These are phyloP conservation scores for Aspergillus sp. DNA, from an alignment of 2,329 filamentous ascomycete species.

Conservation along the genomic window DNA sequence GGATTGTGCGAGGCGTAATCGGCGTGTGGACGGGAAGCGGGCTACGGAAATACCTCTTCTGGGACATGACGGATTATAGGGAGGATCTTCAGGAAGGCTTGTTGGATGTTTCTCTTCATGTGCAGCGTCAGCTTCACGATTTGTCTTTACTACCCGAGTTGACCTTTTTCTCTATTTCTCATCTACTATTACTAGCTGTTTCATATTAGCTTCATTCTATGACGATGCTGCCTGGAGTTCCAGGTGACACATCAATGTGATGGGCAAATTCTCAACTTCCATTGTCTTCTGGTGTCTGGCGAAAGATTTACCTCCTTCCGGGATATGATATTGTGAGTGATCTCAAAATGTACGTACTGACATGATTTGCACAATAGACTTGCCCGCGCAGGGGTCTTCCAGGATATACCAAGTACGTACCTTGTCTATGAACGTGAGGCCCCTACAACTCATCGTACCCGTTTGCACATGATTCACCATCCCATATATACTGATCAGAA, in stretches of 20 bases:
- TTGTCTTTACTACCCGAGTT: conserved; percentile 18
- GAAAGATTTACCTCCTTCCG: too few species aligned
- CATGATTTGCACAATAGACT: too few species aligned
- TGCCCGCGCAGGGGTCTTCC: too few species aligned
- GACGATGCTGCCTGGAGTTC: not conserved
- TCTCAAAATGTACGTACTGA: too few species aligned
- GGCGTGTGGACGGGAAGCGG: conserved; percentile 19
- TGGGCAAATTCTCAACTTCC: not conserved
- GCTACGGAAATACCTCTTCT: conserved; percentile 20
- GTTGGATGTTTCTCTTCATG: conserved; percentile 6
- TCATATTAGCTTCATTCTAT: conserved; percentile 6
- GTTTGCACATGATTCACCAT: too few species aligned
- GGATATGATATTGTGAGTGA: too few species aligned
- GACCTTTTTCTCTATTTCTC: conserved; percentile 9
- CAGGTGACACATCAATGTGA: not conserved
- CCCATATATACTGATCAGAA: not conserved
- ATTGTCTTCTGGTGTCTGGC: not conserved
- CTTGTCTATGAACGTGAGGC: too few species aligned
- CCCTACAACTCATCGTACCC: too few species aligned
- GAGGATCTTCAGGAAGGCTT: conserved; percentile 1
- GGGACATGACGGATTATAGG: conserved; percentile 8
- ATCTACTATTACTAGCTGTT: conserved; percentile 1
- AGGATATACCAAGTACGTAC: too few species aligned
- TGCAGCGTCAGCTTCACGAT: conserved; percentile 23
- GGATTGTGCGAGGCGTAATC: conserved; percentile 18